Conservation (phyloP, 164 flowering plant genomes). For the Stephania yunnanensis region DNA sequence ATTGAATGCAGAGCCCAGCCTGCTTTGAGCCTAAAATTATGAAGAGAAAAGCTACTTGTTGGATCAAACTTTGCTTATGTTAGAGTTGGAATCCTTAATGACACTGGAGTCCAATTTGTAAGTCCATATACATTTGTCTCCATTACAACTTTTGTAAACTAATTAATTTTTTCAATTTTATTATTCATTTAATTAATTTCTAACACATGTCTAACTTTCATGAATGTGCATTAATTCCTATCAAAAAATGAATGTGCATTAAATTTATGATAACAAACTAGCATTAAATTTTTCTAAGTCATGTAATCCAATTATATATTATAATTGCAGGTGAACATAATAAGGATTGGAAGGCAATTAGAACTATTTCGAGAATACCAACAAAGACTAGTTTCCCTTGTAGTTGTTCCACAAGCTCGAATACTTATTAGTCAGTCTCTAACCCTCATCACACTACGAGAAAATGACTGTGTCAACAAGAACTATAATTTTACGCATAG, state of each 20-base stretch:
- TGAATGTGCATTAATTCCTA: no score
- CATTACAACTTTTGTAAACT: no score
- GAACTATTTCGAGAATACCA: constrained; percentile 50
- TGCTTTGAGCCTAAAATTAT: constrained; percentile 50
- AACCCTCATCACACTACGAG: constrained; percentile 57
- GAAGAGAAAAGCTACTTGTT: constrained; percentile 46
- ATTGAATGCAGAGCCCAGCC: constrained; percentile 49
- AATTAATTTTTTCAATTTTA: no score
- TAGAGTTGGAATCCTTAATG: constrained; percentile 77
- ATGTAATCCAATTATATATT: not conserved
- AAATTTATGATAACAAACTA: no score
- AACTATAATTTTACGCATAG: constrained; percentile 25
- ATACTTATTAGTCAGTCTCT: constrained; percentile 49
- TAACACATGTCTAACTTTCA: no score
- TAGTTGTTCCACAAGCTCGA: constrained; percentile 33
- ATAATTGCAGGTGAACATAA: constrained; percentile 47
- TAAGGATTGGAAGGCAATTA: constrained; percentile 42
- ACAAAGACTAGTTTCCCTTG: constrained; percentile 27
- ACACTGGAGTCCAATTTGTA: constrained; percentile 87
- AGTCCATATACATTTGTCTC: constrained; percentile 14
- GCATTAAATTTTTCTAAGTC: no score
- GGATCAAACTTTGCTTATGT: constrained; percentile 95
- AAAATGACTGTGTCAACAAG: constrained; percentile 87
- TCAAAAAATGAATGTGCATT: no score
- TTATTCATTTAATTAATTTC: no score